Percentiles rank a stretch among this genome's conserved stretches.
Conservation (phyloP, 768 basidiomycete species). For the Pulveroboletus sp. region DNA sequence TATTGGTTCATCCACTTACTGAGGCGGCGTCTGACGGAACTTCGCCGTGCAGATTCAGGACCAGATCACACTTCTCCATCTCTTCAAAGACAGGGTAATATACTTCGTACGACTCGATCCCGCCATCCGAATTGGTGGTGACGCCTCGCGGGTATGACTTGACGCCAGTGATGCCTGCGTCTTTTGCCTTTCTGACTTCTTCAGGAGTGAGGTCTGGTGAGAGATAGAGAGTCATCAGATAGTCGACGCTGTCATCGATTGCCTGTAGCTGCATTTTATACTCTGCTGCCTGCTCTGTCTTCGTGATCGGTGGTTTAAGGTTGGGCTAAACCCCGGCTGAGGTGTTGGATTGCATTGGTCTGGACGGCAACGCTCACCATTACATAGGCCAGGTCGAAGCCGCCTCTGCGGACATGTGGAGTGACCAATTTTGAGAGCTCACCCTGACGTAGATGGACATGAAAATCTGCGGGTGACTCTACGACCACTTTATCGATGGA, state of each 20-base stretch:
- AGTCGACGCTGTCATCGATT: constrained; percentile 76
- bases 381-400: constrained; percentile 89
- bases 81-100: constrained; percentile 92
- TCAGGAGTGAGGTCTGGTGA: constrained; percentile 85
- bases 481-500: constrained; percentile 19
- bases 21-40: constrained; percentile 77
- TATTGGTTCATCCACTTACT: constrained; percentile 34
- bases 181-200: constrained; percentile 84
- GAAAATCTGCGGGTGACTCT: constrained; percentile 81
- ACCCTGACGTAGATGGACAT: constrained; percentile 94
- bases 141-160: constrained; percentile 98
- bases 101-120: constrained; percentile 91
- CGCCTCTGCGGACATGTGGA: constrained; percentile 86
- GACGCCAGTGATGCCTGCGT: constrained; percentile 81
- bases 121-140: constrained; percentile 94
- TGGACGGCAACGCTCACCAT: constrained; percentile 59
- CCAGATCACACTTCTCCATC: constrained; percentile 92
- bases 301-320: constrained; percentile 82
- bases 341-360: constrained; percentile 7
- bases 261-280: constrained; percentile 74
- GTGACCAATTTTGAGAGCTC: constrained; percentile 76
- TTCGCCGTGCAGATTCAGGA: constrained; percentile 96
- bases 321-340: constrained; percentile 65
- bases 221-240: constrained; percentile 97
- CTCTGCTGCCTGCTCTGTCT: constrained; percentile 70